phyloP scores from a whole-genome alignment of 2,329 filamentous ascomycete genomes.

The Monilinia fructicola region DNA sequence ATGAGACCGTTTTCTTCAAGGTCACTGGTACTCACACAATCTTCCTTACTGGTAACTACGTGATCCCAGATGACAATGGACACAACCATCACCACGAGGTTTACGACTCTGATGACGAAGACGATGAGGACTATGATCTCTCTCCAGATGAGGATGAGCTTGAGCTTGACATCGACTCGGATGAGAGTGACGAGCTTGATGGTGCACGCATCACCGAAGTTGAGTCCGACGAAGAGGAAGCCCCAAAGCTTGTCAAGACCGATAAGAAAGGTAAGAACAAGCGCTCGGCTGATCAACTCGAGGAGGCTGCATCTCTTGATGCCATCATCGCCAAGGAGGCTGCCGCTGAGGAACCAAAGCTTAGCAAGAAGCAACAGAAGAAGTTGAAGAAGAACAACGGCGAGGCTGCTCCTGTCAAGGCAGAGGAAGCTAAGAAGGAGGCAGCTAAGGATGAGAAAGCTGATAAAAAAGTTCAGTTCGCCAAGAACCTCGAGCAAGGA shows the following conservation, averaged over 20 bases:
- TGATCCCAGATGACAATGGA: conserved; percentile 65
- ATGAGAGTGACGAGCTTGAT: conserved; percentile 75
- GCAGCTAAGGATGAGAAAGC: conserved; percentile 54
- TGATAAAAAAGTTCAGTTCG: conserved; percentile 97
- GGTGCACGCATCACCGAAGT: conserved; percentile 82
- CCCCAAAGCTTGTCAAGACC: conserved; percentile 55
- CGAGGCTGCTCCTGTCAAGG: conserved; percentile 67
- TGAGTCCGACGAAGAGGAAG: conserved; percentile 74
- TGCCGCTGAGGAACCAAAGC: conserved; percentile 63
- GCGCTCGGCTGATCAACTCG: conserved; percentile 73
- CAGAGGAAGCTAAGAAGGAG: conserved; percentile 57
- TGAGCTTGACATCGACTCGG: conserved; percentile 52
- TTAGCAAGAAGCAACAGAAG: conserved; percentile 96
- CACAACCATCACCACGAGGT: conserved; percentile 57
- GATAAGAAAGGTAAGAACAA: conserved; percentile 76
- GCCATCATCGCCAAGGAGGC: conserved; percentile 76
- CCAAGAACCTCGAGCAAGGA: conserved; percentile 97
- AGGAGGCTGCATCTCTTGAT: conserved; percentile 69
- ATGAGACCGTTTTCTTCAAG: conserved; percentile 89
- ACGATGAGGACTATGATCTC: conserved; percentile 76
- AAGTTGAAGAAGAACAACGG: conserved; percentile 99
- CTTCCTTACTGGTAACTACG: conserved; percentile 94
- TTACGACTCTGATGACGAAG: conserved; percentile 60
- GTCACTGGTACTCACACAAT: conserved; percentile 87
- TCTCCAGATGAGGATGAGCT: conserved; percentile 79